Percentiles rank a stretch among this genome's conserved stretches.
Evolutionary conservation across 2,329 filamentous ascomycete genomes (phyloP).

Genomic region (Akanthomyces muscarius): DNA sequence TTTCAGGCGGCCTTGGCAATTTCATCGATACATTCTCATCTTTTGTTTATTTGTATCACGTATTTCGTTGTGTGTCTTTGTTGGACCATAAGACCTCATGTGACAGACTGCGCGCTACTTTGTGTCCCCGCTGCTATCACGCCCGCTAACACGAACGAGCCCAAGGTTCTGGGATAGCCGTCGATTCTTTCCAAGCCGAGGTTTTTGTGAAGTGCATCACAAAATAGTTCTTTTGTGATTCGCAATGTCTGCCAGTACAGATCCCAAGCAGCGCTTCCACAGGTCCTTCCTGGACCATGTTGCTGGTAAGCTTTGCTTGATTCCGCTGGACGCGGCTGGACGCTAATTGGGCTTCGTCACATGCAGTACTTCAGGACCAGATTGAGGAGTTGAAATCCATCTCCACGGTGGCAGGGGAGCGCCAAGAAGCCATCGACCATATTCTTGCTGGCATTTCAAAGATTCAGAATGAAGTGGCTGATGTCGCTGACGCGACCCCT

Average conservation of each 20-base stretch:
- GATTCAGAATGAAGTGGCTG: slow-evolving; percentile 78
- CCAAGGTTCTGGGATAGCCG: neutral
- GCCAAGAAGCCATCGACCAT: slow-evolving; percentile 75
- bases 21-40: slow-evolving; percentile 4
- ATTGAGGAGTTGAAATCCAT: slow-evolving; percentile 65
- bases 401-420: slow-evolving; percentile 63
- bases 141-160: neutral
- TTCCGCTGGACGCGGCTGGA: neutral
- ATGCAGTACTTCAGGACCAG: slow-evolving; percentile 67
- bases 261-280: slow-evolving; percentile 74
- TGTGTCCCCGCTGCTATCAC: neutral
- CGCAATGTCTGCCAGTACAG: slow-evolving; percentile 26
- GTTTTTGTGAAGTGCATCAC: neutral
- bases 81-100: no score
- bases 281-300: slow-evolving; percentile 76
- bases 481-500: slow-evolving; percentile 76
- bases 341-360: neutral
- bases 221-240: neutral
- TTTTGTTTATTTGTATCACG: neutral
- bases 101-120: neutral
- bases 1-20: neutral
- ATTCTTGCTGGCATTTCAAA: slow-evolving; percentile 75
- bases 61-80: neutral
- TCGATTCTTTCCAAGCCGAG: neutral
- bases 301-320: slow-evolving; percentile 49